These are phyloP conservation scores for Lobosporangium transversale DNA, from an alignment of 192 early-diverging fungal genomes.

Conservation along the genomic window DNA sequence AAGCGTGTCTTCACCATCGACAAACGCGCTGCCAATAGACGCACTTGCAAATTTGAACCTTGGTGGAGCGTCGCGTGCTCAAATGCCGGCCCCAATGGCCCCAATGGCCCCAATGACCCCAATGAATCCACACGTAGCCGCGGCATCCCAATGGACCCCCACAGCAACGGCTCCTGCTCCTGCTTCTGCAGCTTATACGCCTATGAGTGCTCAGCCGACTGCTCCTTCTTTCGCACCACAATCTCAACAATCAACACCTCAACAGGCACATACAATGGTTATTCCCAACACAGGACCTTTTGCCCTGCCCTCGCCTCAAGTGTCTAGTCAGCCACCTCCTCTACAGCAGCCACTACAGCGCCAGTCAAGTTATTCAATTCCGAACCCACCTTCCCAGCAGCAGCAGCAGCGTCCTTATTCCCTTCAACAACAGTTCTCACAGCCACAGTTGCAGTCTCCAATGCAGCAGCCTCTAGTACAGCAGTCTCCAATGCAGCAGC, in stretches of 20 bases:
- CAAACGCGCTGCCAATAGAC: constrained; percentile 17
- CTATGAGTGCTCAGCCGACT: constrained; percentile 23
- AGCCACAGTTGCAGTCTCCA: constrained; percentile 14
- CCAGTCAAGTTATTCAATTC: constrained; percentile 21
- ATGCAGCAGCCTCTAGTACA: constrained; percentile 4
- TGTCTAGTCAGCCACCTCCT: constrained; percentile 12
- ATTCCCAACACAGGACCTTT: constrained; percentile 49
- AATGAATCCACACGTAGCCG: too few relatives aligned
- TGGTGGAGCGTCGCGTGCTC: constrained; percentile 12
- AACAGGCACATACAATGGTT: constrained; percentile 15
- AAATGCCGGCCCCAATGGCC: neutral
- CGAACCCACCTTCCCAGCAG: constrained; percentile 18
- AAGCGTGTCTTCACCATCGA: constrained; percentile 10
- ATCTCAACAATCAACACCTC: constrained; percentile 23
- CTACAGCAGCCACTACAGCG: constrained; percentile 18
- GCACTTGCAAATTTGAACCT: constrained; percentile 16
- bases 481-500: constrained; percentile 31
- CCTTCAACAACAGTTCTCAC: constrained; percentile 24
- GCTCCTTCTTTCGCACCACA: constrained; percentile 41
- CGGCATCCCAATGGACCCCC: constrained; percentile 35
- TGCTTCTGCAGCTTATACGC: constrained; percentile 12
- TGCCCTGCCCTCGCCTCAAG: constrained; percentile 18
- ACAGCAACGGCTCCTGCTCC: constrained; percentile 10
- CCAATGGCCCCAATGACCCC: constrained; percentile 3
- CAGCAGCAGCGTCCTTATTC: constrained; percentile 19